Evolutionary conservation across 2,329 filamentous ascomycete genomes (phyloP), one percentile per base, ranked within the genome.

Genomic region (Cercospora zeae-maydis): DNA sequence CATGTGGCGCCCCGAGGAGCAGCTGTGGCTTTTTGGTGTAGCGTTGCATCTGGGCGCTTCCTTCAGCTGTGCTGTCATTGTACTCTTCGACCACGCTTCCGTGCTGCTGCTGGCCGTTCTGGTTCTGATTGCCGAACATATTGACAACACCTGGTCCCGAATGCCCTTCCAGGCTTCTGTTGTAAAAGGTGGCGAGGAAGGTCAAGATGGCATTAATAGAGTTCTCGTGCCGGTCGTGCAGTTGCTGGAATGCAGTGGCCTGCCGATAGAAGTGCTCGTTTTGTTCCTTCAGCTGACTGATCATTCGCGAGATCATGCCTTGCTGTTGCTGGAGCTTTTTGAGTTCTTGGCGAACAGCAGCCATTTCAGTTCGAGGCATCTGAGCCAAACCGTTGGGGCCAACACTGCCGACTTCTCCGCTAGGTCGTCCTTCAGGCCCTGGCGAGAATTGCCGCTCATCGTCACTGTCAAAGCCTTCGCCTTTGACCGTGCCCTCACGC

Each of bases 151-250:
- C 93, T 72, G 91, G 86, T 1, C 86, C 82, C 16, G 85, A 88
- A 70, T 93, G 89, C 36, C 93, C 91, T 74, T 97, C 93, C 55
- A 99, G 79, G 66, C 92, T 96, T 72, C 96, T 89, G 66, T 96
- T 90, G 78, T 98, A 99, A 45, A 99, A 93, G 11, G 96, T 98
- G 51, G 93, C 95, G 19, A 99, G 83, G 76, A 99, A 98, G 55
- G 93, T 96, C 45, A 99, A 83, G 66, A 99, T 98, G n/a, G 93
- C 93, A 73, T 97, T 98, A 77, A 99, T 98, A 0, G 93, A 97
- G 74, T 93, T 96, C 75, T 99, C 95, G 73, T 99, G 95, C n/a
- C 95, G 88, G 70, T 93, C 92, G 73, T 98, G 93, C 74, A 96
- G 87, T 63, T 86, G 90, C 76, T 98, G 93, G 74, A 97, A 97